Percentiles rank a stretch among this genome's conserved stretches.
These are phyloP conservation scores for Sarcodon aspratus DNA, from an alignment of 768 basidiomycete species.

Conservation along the genomic window DNA sequence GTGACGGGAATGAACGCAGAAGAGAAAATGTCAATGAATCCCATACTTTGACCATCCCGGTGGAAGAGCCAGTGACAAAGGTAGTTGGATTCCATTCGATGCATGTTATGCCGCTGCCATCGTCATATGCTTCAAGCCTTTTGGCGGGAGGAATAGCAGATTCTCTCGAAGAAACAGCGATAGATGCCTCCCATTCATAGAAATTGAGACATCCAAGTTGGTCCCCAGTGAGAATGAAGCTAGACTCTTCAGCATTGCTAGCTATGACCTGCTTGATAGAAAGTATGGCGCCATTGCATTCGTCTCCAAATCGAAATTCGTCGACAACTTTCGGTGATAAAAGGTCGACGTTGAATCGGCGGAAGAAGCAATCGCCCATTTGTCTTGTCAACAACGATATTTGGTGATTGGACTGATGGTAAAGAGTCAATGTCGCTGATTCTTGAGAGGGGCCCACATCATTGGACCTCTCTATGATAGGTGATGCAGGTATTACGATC, in stretches of 20 bases:
- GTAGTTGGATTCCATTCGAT: slow-evolving; percentile 49
- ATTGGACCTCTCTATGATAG: neutral
- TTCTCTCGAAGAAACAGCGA: slow-evolving; percentile 2
- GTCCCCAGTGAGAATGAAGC: slow-evolving; percentile 56
- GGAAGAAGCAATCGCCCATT: slow-evolving; percentile 34
- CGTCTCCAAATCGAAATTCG: slow-evolving; percentile 37
- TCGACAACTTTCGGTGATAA: slow-evolving; percentile 16
- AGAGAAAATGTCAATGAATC: slow-evolving; percentile 53
- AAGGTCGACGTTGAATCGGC: slow-evolving; percentile 32
- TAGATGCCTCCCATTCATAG: slow-evolving; percentile 34
- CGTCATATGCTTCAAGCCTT: slow-evolving; percentile 53
- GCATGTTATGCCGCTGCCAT: slow-evolving; percentile 46
- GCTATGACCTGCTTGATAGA: slow-evolving; percentile 38
- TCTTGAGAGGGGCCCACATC: neutral
- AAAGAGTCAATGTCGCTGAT: neutral
- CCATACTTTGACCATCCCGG: slow-evolving; percentile 49
- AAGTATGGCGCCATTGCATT: slow-evolving; percentile 38
- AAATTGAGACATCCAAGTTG: slow-evolving; percentile 50
- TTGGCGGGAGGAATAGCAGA: slow-evolving; percentile 21
- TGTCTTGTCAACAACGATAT: slow-evolving; percentile 3
- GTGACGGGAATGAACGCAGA: slow-evolving; percentile 42
- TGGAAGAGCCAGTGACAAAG: slow-evolving; percentile 54
- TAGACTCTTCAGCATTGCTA: slow-evolving; percentile 20
- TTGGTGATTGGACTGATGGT: neutral
- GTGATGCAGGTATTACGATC: slow-evolving; percentile 7